Evolutionary conservation across 208 protist species (phyloP).

Genomic region (Endotrypanum monterogeii): DNA sequence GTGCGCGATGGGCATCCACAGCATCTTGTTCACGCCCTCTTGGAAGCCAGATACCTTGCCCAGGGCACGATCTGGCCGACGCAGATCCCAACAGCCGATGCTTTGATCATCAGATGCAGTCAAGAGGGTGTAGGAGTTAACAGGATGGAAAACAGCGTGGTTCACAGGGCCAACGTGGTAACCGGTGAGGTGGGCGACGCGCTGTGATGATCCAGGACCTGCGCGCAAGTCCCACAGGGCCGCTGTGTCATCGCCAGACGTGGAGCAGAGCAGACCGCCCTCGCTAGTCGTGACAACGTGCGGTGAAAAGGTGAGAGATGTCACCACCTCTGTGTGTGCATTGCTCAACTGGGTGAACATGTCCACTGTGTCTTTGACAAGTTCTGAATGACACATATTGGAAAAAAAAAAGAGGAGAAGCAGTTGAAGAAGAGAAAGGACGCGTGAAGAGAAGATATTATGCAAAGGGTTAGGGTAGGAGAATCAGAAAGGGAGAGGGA

Average conservation of each 20-base stretch:
- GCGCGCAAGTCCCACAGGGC: conserved; percentile 72
- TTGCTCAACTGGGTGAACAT: conserved; percentile 56
- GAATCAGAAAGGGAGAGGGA: too few relatives aligned
- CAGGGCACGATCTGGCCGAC: conserved; percentile 41
- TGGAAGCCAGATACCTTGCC: conserved; percentile 58
- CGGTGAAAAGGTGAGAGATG: conserved; percentile 68
- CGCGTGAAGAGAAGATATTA: neutral
- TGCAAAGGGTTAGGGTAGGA: too few relatives aligned
- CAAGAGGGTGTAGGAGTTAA: conserved; percentile 42
- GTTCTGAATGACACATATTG: neutral
- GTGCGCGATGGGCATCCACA: conserved; percentile 41
- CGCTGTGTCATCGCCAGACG: conserved; percentile 81
- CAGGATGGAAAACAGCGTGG: conserved; percentile 63
- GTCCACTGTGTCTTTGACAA: neutral
- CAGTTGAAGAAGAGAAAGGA: neutral
- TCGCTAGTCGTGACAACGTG: conserved; percentile 32
- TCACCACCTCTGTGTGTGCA: conserved; percentile 78
- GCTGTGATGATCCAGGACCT: conserved; percentile 15
- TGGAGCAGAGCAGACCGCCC: conserved; percentile 62
- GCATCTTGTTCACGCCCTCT: conserved; percentile 84
- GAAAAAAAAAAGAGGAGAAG: neutral
- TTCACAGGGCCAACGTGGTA: conserved; percentile 78
- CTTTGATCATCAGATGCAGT: conserved; percentile 82
- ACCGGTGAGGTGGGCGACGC: conserved; percentile 27
- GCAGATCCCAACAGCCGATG: conserved; percentile 74